Percentiles rank a stretch among this genome's conserved stretches.
These are phyloP conservation scores for Neurospora sp. DNA, from an alignment of 495 filamentous ascomycete species.

Conservation along the genomic window DNA sequence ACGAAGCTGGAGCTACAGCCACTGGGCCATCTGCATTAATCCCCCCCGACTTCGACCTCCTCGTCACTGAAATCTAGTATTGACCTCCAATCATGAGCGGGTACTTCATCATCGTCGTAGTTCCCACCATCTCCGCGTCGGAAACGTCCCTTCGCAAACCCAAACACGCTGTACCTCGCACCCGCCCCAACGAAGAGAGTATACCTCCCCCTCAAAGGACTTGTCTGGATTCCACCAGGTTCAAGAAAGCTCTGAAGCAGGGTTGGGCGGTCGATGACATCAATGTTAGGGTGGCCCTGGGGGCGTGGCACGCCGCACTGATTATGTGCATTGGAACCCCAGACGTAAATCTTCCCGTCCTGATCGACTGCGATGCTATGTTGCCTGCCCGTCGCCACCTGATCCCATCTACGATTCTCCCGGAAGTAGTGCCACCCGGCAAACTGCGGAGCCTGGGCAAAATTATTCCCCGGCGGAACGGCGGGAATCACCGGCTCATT, in stretches of 20 bases:
- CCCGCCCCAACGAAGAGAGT: conserved; percentile 42
- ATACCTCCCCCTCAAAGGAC: not conserved
- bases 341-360: conserved; percentile 48
- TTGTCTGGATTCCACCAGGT: not conserved
- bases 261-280: conserved; percentile 50
- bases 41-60: not conserved
- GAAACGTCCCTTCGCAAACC: conserved; percentile 2
- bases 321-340: conserved; percentile 57
- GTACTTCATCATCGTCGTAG: not conserved
- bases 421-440: not conserved
- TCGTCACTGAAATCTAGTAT: not conserved
- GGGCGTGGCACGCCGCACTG: conserved; percentile 50
- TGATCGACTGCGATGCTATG: conserved; percentile 47
- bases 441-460: not conserved
- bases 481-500: not conserved
- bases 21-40: not conserved
- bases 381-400: conserved; percentile 39
- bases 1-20: not conserved
- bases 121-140: not conserved
- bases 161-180: conserved; percentile 52
- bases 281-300: conserved; percentile 42
- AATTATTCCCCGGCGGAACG: not conserved
- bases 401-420: conserved; percentile 11
- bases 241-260: conserved; percentile 37
- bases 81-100: not conserved